Base-by-base conservation (phyloP, 441 rosid genomes). In the Arabidopsis hybrid region DNA sequence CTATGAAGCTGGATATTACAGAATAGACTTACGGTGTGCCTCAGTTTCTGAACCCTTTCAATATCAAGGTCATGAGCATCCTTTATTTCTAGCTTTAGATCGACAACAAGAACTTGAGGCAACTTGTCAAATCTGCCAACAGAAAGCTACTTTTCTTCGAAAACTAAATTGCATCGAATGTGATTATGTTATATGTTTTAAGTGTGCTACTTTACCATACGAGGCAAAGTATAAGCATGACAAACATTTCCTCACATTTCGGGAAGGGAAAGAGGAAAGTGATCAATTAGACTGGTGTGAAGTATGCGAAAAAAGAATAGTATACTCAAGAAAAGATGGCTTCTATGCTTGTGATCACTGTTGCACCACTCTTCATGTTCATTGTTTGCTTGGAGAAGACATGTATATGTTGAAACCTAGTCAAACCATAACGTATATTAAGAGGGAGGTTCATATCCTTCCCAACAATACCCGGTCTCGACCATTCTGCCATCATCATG, bases 151-250 rank as follows among this genome's bases (percentile, higher is more conserved):
- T 16, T 11, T 12, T 55, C 0, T 0, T 55, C 5, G 17, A 11
- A 61, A 40, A 13, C 35, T 61, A 43, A 42, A 42, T 11, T 61
- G 67, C 67, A 61, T 61, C 12, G 52, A 61, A 43, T 61, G 67
- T 14, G 17, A 61, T 3, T 61, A 21, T 40, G 12, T 40, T 5
- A 18, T 17, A 29, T 40, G 51, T 61, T 61, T 40, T 4, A 5
- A 1, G 18, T 61, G 67, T 43, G 50, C 43, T 26, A 61, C 67
- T 1, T 21, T 61, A 61, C 67, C 52, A 40, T 36, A 38, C 31
- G 7, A 34, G 26, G 26, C 26, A 21, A 21, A 21, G 26, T 21
- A 21, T 21, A 21, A 21, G 26, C 26, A 21, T 21, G 26, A 21
- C 26, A 21, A 21, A 21, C 26, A 21, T 21, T 21, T 21, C 26